Base-by-base conservation (phyloP, 2,329 filamentous ascomycete species). In the Cytospora chrysosperma region DNA sequence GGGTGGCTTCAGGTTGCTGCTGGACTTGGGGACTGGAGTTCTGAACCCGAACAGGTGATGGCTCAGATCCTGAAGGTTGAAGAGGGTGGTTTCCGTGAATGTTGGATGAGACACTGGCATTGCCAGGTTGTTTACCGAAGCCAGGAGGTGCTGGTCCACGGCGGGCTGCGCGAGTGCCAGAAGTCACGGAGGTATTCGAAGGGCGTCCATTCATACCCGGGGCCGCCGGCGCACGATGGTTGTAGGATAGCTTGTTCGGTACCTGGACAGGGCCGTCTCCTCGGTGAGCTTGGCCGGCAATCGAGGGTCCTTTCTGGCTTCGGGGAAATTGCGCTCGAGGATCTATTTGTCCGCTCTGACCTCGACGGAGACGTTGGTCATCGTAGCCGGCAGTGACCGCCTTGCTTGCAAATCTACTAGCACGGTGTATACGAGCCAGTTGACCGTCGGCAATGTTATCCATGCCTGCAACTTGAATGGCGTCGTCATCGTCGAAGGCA, bases 401-500 rank as follows among this genome's bases (percentile, higher is more conserved):
- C 50, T 52, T 59, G 37, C 34, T 21, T 4, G 49, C 47, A 1
- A 40, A 19, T 7, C 32, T 24, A 30, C 47, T 55, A 17, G 62
- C 51, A 8, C 68, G 66, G 26, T 68, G 65, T 12, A 65, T 64
- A 37, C 69, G 70, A 50, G 71, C 68, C 43, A 72, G 59, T 30
- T 71, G 62, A 2, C 69, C 69, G 24, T 71, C 70, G 15, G 67
- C 69, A 19, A 74, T 69, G n/a, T 69, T 64, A 50, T 69, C 67
- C 49, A 74, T 67, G 27, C 66, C 69, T 9, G 65, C 63, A 32
- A 74, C 73, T 5, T 61, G 65, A 5, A 64, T 64, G 7, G 72
- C 71, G 51, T 76, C 74, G 1, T 69, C 69, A 49, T 76, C 74
- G 3, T 75, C 53, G 24, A 76, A 73, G 1, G 52, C 61, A 0